Evolutionary conservation across 345 rosid species (phyloP).

Genomic region (Sisymbrium irio): DNA sequence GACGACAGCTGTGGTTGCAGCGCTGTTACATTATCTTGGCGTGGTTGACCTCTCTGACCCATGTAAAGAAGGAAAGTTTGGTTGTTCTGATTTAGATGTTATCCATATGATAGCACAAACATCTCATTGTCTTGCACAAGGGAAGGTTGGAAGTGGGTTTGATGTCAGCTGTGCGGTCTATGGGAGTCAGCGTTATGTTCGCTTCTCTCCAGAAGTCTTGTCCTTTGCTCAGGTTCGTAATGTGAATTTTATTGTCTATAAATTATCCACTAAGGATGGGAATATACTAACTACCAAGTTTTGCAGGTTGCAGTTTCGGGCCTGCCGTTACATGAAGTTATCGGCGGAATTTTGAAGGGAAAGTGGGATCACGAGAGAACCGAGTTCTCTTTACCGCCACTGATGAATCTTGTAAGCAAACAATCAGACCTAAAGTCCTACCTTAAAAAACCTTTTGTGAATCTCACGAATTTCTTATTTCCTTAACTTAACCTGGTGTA

Average conservation of each 20-base stretch:
- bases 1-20: conserved; percentile 94
- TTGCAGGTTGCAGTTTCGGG: conserved; percentile 54
- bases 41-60: conserved; percentile 62
- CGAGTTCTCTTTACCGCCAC: conserved; percentile 84
- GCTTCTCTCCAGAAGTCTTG: conserved; percentile 88
- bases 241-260: not conserved
- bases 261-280: not conserved
- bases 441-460: not conserved
- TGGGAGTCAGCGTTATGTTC: conserved; percentile 93
- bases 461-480: conserved; percentile 12
- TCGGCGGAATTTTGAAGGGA: conserved; percentile 55
- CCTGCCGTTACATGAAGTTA: conserved; percentile 57
- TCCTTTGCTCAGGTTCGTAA: conserved; percentile 78
- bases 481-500: not conserved
- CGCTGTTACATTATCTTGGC: conserved; percentile 85
- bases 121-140: conserved; percentile 97
- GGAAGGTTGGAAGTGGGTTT: conserved; percentile 97
- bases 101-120: conserved; percentile 89
- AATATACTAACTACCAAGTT: conserved; percentile 21
- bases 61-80: conserved; percentile 40
- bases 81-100: conserved; percentile 52
- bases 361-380: conserved; percentile 93
- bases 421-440: conserved; percentile 3
- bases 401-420: conserved; percentile 72
- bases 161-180: conserved; percentile 98